Base-by-base conservation (phyloP, 2,329 filamentous ascomycete species). In the Fusarium coffeatum region DNA sequence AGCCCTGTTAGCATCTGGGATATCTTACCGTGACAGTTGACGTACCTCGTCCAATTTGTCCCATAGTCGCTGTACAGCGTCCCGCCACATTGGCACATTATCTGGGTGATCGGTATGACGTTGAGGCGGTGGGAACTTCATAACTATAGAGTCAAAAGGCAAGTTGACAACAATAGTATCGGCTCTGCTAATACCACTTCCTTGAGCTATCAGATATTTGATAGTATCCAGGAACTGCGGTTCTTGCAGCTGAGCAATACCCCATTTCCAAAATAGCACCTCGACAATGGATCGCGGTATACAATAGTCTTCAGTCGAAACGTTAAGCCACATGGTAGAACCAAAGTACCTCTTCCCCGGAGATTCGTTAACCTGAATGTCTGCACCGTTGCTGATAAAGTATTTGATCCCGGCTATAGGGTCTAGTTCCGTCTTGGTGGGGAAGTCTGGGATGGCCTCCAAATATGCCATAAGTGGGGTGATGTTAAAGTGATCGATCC, bases 1-100 rank as follows among this genome's bases (percentile, higher is more conserved):
- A 2, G 2, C 6, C 16, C 3, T 7, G 3, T 40, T 34, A 34
- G 16, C 4, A 15, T 16, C 22, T 8, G 16, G 0, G 5, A 51
- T 16, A 20, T 3, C 2, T 5, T 27, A 2, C 16, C 0, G 5
- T 9, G 13, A 3, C 1, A n/a, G 2, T 5, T 5, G 25, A 41
- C 23, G 6, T 40, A 30, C 34, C 18, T 28, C 18, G 6, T 51
- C 34, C 25, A 41, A 8, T 15, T 22, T 51, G 22, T 41, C 16
- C 49, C 49, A 51, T 2, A 51, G 11, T 16, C 3, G 32, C 2
- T 25, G 20, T 3, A 51, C 23, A 3, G 41, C 7, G 3, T 37
- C 22, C 34, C 49, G 4, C 22, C 32, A 51, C 18, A 20, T 27
- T 3, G 23, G 23, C 5, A 51, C 34, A 15, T 41, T 51, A 15